Base-by-base conservation (phyloP, 768 basidiomycete genomes). In the Amanita polypyramis region DNA sequence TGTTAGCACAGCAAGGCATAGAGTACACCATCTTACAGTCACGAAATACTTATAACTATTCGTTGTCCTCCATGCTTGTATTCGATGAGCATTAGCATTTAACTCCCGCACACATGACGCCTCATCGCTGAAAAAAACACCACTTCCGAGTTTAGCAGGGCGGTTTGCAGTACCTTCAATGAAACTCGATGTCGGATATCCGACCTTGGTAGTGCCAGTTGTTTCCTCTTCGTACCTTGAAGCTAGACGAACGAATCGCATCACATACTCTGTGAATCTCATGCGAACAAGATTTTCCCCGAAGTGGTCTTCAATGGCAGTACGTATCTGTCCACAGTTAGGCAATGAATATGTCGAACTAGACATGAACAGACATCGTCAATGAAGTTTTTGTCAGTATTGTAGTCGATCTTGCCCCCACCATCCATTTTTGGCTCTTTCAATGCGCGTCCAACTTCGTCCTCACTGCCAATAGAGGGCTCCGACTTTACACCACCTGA, bases 31-130 rank as follows among this genome's bases (percentile, higher is more conserved):
- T 59, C 47, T 25, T 54, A 94, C 94, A 63, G 68, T 65, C 47
- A 80, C 73, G 56, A 70, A 85, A 52, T 86, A 76, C 47, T 77
- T 73, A 62, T 97, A 96, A 46, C 77, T 81, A 53, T 77, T 79
- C 4, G 89, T 95, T 59, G 76, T 76, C 52, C 87, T 70, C 95
- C 95, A 99, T 6, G 85, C 94, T 58, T 98, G 96, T 33, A 98
- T 91, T 30, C 95, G 77, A 56, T 80, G 79, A 1, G 82, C 79
- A 55, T 93, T 92, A 27, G 73, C 70, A 35, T 73, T 70, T 46
- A 96, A 69, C 60, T 99, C 95, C 53, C 75, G 77, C 51, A 71
- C 56, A 38, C 79, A 79, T 10, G 70, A 63, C 0, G 61, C 60
- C 17, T 95, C 92, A 49, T 95, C 92, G 11, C 67, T 62, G 58